phyloP scores from a whole-genome alignment of 2,329 filamentous ascomycete species.

The Aspergillus sp. region DNA sequence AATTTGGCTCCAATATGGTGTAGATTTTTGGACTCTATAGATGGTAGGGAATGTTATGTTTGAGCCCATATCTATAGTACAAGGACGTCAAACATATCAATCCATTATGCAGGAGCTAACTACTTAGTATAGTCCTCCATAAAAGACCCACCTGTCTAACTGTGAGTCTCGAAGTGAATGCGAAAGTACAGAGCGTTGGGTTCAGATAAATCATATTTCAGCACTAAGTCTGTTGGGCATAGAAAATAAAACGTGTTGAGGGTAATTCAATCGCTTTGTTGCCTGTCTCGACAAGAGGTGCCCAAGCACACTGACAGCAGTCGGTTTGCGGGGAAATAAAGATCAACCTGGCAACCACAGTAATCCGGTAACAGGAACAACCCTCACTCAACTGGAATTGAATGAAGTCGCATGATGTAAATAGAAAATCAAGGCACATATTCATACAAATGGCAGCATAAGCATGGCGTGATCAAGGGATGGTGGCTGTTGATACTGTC shows the following conservation, averaged over 20 bases:
- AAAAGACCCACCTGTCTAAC: background rate
- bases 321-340: background rate
- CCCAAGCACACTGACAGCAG: background rate
- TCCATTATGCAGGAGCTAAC: background rate
- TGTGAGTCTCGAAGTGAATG: background rate
- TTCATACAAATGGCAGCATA: background rate
- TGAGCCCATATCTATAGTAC: background rate
- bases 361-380: background rate
- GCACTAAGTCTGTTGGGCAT: background rate
- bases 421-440: background rate
- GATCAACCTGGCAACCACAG: too few species aligned
- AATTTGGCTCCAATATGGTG: too few species aligned
- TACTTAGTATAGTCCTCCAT: too few species aligned
- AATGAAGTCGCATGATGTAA: background rate
- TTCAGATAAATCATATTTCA: background rate
- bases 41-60: background rate
- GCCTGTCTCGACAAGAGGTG: background rate
- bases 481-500: background rate
- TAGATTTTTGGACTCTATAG: too few species aligned
- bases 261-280: background rate
- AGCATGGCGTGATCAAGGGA: background rate
- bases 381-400: background rate
- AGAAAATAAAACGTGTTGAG: background rate
- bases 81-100: background rate
- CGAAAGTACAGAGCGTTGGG: too few species aligned